Percentiles rank a stretch among this genome's conserved stretches.
phyloP scores from a whole-genome alignment of 2,329 filamentous ascomycete genomes.

The Nemania abortiva region DNA sequence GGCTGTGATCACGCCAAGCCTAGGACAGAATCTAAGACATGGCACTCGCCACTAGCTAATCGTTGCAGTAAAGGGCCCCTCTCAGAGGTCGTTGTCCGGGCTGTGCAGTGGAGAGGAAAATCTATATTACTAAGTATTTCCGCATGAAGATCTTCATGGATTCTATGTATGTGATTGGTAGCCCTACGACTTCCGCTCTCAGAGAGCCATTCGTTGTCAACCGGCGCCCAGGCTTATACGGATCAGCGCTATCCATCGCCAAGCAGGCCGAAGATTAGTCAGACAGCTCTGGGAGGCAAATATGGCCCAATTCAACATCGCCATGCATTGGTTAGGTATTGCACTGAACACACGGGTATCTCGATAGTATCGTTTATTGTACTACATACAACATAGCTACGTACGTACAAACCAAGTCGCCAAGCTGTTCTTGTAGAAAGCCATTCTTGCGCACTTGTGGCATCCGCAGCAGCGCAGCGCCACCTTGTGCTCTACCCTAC shows the following conservation, averaged over 20 bases:
- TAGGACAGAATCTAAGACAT: not conserved
- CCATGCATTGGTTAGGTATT: not conserved
- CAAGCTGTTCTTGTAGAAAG: slow-evolving; percentile 26
- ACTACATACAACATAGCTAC: slow-evolving; percentile 41
- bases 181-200: slow-evolving; percentile 12
- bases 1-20: slow-evolving; percentile 29
- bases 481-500: slow-evolving; percentile 28
- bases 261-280: not conserved
- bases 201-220: not conserved
- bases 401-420: slow-evolving; percentile 33
- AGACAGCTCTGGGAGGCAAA: not conserved
- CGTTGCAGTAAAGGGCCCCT: slow-evolving; percentile 8
- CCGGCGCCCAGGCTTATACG: not conserved
- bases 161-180: slow-evolving; percentile 22
- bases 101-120: slow-evolving; percentile 22
- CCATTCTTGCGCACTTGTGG: slow-evolving; percentile 27
- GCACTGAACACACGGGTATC: not conserved
- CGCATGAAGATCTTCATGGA: not conserved
- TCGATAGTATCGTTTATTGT: not conserved
- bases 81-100: not conserved
- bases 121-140: not conserved
- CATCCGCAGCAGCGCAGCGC: slow-evolving; percentile 23
- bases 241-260: not conserved
- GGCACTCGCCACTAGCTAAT: no score
- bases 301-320: not conserved